phyloP scores from a whole-genome alignment of 1,284 basidiomycete genomes.

The Cryptococcus deneoformans region DNA sequence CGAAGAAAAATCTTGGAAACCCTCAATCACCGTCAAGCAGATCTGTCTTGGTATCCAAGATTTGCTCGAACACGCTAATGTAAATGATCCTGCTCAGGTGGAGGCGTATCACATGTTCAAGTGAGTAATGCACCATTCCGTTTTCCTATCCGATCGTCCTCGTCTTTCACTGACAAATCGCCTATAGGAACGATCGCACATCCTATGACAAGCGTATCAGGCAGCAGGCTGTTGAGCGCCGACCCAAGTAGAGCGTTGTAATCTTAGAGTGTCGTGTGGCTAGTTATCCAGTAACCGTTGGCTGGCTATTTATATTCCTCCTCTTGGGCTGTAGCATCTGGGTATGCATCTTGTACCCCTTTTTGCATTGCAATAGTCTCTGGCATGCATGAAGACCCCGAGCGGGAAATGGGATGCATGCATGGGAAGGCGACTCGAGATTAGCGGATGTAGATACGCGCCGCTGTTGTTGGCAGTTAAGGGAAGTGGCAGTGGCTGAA shows the following conservation, averaged over 20 bases:
- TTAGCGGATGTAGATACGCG: too few species aligned
- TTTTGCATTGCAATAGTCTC: too few species aligned
- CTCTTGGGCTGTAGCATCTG: too few species aligned
- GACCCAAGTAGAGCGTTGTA: constrained; percentile 19
- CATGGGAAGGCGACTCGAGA: too few species aligned
- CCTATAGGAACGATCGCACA: constrained; percentile 73
- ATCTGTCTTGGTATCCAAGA: constrained; percentile 95
- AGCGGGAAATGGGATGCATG: too few species aligned
- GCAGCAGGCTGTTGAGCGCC: constrained; percentile 77
- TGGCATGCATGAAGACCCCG: too few species aligned
- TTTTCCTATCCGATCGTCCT: not conserved
- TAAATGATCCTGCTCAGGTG: constrained; percentile 92
- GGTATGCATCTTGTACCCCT: too few species aligned
- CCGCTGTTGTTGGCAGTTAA: too few species aligned
- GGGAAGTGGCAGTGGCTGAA: too few species aligned
- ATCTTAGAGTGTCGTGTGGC: too few species aligned
- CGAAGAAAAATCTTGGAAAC: constrained; percentile 99
- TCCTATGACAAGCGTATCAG: constrained; percentile 83
- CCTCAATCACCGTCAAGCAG: constrained; percentile 98
- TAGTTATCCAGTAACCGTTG: too few species aligned
- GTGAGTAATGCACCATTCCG: constrained; percentile 53
- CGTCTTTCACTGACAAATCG: not conserved
- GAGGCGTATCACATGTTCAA: constrained; percentile 98
- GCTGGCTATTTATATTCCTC: too few species aligned
- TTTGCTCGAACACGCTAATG: constrained; percentile 89